Evolutionary conservation across 257 asterid species (phyloP).

Genomic region (Solanum piurae): DNA sequence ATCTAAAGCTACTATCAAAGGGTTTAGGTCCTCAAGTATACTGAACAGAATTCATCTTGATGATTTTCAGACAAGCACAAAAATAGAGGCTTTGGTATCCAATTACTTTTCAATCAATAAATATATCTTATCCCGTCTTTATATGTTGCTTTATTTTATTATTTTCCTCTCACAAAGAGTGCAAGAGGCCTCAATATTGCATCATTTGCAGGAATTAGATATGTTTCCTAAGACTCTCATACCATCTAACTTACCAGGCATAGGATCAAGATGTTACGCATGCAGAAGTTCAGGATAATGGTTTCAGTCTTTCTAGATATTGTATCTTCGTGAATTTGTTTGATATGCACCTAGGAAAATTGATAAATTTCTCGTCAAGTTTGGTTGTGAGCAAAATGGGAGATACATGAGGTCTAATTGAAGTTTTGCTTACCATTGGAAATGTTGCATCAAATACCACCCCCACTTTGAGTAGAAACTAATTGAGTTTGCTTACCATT

Average conservation of each 20-base stretch:
- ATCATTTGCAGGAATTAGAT: not conserved
- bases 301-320: not conserved
- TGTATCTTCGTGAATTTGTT: not conserved
- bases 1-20: conserved; percentile 46
- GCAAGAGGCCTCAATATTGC: not conserved
- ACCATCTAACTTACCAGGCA: not conserved
- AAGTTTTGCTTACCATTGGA: not conserved
- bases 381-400: not conserved
- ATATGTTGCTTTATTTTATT: not conserved
- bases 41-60: conserved; percentile 62
- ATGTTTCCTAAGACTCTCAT: not conserved
- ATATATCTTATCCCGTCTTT: not conserved
- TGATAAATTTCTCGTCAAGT: not conserved
- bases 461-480: not conserved
- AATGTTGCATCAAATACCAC: not conserved
- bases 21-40: conserved; percentile 68
- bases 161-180: not conserved
- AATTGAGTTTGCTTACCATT: not conserved
- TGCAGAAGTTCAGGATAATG: not conserved
- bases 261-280: not conserved
- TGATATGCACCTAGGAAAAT: not conserved
- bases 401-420: not conserved
- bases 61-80: conserved; percentile 80
- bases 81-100: conserved; percentile 91
- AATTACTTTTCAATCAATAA: not conserved